Percentiles rank a stretch among this genome's conserved stretches.
Evolutionary conservation across 768 basidiomycete genomes (phyloP).

Genomic region (Dendrothele bispora): DNA sequence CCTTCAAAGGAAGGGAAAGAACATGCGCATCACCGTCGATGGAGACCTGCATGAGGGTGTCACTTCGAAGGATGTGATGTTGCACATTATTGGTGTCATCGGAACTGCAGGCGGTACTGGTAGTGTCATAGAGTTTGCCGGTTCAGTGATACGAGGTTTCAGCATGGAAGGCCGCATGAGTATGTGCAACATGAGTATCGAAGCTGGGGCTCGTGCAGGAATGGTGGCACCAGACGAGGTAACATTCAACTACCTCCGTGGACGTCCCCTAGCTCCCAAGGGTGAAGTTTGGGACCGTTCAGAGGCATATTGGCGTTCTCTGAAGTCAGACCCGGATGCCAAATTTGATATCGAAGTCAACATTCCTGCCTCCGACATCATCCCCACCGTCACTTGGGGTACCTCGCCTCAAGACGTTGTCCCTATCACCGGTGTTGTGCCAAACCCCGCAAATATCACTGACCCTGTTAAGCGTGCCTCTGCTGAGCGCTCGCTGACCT

Average conservation of each 20-base stretch:
- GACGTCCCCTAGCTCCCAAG: conserved; percentile 80
- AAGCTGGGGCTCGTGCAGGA: conserved; percentile 89
- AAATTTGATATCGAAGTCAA: conserved; percentile 82
- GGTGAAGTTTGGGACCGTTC: conserved; percentile 85
- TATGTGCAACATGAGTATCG: conserved; percentile 94
- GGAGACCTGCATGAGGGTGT: conserved; percentile 81
- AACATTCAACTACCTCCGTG: conserved; percentile 81
- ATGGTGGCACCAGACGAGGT: conserved; percentile 91
- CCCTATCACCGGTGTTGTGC: conserved; percentile 78
- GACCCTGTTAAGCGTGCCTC: conserved; percentile 68
- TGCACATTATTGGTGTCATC: conserved; percentile 88
- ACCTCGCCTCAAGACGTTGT: conserved; percentile 90
- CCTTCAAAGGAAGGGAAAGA: conserved; percentile 84
- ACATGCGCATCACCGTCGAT: conserved; percentile 90
- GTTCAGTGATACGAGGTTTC: conserved; percentile 81
- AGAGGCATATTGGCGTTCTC: conserved; percentile 81
- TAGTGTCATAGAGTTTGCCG: conserved; percentile 88
- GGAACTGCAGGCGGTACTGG: conserved; percentile 94
- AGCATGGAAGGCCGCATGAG: conserved; percentile 93
- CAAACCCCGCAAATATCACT: conserved; percentile 66
- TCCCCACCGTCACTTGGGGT: conserved; percentile 92
- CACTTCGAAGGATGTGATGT: conserved; percentile 86
- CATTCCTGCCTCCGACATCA: conserved; percentile 81
- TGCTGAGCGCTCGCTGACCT: conserved; percentile 73
- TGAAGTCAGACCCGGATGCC: conserved; percentile 79